Evolutionary conservation across 495 filamentous ascomycete genomes (phyloP).

Genomic region (Trichoderma reesei): DNA sequence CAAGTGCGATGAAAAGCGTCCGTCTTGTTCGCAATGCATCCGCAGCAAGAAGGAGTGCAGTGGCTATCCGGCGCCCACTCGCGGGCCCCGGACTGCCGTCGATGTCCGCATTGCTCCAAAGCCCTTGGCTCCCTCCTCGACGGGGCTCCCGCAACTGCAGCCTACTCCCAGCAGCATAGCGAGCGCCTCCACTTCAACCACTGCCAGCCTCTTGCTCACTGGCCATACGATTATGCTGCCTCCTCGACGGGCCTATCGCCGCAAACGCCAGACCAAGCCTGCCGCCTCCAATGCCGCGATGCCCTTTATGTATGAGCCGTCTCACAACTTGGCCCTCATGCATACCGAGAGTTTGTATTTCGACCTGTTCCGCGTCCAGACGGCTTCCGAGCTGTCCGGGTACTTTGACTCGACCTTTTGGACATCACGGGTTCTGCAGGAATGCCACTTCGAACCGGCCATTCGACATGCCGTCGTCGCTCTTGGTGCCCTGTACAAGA

Average conservation of each 20-base stretch:
- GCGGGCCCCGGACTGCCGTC: conserved; percentile 30
- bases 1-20: conserved; percentile 58
- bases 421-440: conserved; percentile 47
- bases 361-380: conserved; percentile 48
- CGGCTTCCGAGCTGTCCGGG: conserved; percentile 48
- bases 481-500: conserved; percentile 53
- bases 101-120: conserved; percentile 37
- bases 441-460: conserved; percentile 49
- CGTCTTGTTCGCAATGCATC: conserved; percentile 47
- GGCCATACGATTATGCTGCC: conserved; percentile 10
- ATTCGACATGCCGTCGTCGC: conserved; percentile 59
- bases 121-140: conserved; percentile 17
- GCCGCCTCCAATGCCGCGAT: conserved; percentile 14
- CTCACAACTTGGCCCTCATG: conserved; percentile 26
- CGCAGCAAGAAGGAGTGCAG: conserved; percentile 38
- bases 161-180: conserved; percentile 8
- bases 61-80: conserved; percentile 42
- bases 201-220: background rate
- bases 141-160: background rate
- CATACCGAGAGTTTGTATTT: conserved; percentile 46
- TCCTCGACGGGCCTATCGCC: conserved; percentile 7
- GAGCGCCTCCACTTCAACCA: conserved; percentile 12
- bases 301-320: conserved; percentile 24
- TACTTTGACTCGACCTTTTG: conserved; percentile 56
- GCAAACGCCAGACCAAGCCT: conserved; percentile 23